These are phyloP conservation scores for Wickerhamomyces queroliae DNA, from an alignment of 805 yeast species.

Conservation along the genomic window DNA sequence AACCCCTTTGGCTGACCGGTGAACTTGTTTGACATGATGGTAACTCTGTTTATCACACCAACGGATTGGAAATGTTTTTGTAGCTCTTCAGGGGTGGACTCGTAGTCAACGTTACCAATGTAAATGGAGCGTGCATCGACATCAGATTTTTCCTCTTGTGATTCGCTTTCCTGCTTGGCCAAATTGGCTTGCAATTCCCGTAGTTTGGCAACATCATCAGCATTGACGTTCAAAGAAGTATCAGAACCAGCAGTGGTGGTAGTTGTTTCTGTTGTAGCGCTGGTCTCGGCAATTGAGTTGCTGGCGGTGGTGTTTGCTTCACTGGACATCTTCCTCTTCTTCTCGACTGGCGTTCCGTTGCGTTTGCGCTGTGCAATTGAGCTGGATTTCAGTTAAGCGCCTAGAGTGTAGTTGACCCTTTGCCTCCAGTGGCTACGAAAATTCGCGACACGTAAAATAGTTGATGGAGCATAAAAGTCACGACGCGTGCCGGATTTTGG, in stretches of 20 bases:
- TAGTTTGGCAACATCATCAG: constrained; percentile 55
- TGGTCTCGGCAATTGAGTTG: neutral
- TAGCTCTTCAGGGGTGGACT: constrained; percentile 70
- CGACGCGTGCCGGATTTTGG: too few species aligned
- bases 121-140: constrained; percentile 74
- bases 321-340: neutral
- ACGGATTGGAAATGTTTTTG: constrained; percentile 65
- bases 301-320: neutral
- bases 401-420: too few species aligned
- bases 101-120: constrained; percentile 83
- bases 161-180: constrained; percentile 34
- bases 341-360: too few species aligned
- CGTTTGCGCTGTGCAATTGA: too few species aligned
- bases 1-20: constrained; percentile 85
- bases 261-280: neutral
- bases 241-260: constrained; percentile 1
- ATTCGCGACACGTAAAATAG: neutral
- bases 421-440: neutral
- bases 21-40: constrained; percentile 63
- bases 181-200: constrained; percentile 51
- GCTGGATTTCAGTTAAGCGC: too few species aligned
- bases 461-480: neutral
- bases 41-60: constrained; percentile 75
- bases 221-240: constrained; percentile 32
- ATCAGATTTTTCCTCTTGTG: constrained; percentile 48